These are phyloP conservation scores for Morella rubra DNA, from an alignment of 306 rosid species.

Conservation along the genomic window DNA sequence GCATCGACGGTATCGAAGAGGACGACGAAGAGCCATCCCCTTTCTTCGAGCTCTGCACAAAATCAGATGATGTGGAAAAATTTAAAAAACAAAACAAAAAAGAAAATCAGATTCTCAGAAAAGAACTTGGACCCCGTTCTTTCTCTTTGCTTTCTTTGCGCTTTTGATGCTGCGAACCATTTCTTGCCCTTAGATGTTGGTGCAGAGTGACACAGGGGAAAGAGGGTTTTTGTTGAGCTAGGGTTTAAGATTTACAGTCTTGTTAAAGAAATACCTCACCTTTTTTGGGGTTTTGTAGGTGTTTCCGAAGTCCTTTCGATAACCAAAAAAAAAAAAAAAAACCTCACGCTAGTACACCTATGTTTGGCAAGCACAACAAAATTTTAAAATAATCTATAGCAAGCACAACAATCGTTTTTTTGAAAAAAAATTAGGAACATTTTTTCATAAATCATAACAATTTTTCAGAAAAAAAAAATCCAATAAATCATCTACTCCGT, in stretches of 20 bases:
- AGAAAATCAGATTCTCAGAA: neutral
- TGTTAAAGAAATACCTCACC: no score
- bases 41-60: conserved; percentile 46
- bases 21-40: conserved; percentile 62
- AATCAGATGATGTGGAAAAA: neutral
- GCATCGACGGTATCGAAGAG: conserved; percentile 54
- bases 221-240: conserved; percentile 22
- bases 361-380: no score
- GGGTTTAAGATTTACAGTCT: conserved; percentile 17
- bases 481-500: no score
- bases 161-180: conserved; percentile 79
- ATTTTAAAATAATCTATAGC: no score
- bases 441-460: no score
- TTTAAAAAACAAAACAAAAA: neutral
- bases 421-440: no score
- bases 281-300: no score
- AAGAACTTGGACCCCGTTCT: conserved; percentile 55
- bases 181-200: neutral
- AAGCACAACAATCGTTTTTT: no score
- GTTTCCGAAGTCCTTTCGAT: no score
- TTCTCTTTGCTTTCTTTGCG: conserved; percentile 71
- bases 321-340: rapidly evolving
- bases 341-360: no score
- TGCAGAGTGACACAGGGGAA: neutral
- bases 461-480: no score